phyloP scores from a whole-genome alignment of 352 stramenopile genomes.

The Phytophthora pinifolia region DNA sequence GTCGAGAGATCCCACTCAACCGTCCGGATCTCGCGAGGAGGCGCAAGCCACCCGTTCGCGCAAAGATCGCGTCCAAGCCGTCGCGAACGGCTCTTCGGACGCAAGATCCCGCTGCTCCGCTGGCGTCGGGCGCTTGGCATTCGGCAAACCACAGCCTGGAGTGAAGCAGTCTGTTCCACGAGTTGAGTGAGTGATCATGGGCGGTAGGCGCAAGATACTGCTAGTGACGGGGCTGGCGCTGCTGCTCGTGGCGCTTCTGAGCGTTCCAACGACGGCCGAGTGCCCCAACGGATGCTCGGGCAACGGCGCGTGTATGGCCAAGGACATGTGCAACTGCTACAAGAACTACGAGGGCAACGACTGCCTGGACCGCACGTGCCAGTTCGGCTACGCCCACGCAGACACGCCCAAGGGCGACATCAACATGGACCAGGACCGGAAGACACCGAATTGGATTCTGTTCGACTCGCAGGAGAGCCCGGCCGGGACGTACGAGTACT shows the following conservation, averaged over 20 bases:
- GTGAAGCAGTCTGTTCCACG: neutral
- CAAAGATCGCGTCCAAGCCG: slow-evolving; percentile 29
- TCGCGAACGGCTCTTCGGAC: slow-evolving; percentile 26
- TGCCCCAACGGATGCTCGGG: slow-evolving; percentile 83
- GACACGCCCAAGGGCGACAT: slow-evolving; percentile 95
- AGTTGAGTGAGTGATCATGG: slow-evolving; percentile 16
- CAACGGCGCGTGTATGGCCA: slow-evolving; percentile 77
- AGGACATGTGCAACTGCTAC: slow-evolving; percentile 86
- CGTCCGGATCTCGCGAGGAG: slow-evolving; percentile 10
- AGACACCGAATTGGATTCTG: slow-evolving; percentile 49
- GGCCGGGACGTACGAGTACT: slow-evolving; percentile 71
- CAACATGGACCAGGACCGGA: slow-evolving; percentile 70
- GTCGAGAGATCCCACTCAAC: slow-evolving; percentile 8
- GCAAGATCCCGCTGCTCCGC: slow-evolving; percentile 20
- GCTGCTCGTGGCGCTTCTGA: slow-evolving; percentile 23
- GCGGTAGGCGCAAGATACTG: slow-evolving; percentile 20
- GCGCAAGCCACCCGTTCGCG: slow-evolving; percentile 2
- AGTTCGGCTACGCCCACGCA: slow-evolving; percentile 85
- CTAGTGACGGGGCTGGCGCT: slow-evolving; percentile 23
- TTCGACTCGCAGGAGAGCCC: slow-evolving; percentile 72
- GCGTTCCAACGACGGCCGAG: slow-evolving; percentile 33
- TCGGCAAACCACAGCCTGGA: slow-evolving; percentile 26
- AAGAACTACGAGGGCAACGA: slow-evolving; percentile 86
- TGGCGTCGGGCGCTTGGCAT: slow-evolving; percentile 7
- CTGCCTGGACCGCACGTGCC: slow-evolving; percentile 81